These are phyloP conservation scores for Irineochytrium annulatum DNA, from an alignment of 192 early-diverging fungal genomes.

Conservation along the genomic window DNA sequence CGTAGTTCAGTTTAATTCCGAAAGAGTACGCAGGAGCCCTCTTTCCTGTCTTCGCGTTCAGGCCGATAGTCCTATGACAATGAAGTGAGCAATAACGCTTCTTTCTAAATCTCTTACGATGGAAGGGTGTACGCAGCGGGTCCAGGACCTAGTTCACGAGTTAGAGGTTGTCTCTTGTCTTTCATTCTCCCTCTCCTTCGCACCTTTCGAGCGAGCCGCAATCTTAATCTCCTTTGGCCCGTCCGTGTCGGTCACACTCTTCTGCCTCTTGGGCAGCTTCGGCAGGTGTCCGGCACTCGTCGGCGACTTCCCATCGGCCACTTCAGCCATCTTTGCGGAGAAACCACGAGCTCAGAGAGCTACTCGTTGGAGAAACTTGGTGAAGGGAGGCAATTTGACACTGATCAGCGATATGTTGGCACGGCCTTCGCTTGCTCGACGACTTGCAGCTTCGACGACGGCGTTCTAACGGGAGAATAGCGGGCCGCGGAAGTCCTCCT, in stretches of 20 bases:
- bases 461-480: too few species aligned
- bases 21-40: slow-evolving; percentile 58
- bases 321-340: slow-evolving; percentile 9
- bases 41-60: slow-evolving; percentile 40
- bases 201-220: slow-evolving; percentile 53
- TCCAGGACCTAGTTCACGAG: slow-evolving; percentile 43
- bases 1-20: slow-evolving; percentile 47
- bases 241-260: slow-evolving; percentile 15
- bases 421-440: too few species aligned
- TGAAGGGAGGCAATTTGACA: too few species aligned
- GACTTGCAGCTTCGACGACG: too few species aligned
- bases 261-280: slow-evolving; percentile 19
- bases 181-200: neutral
- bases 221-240: slow-evolving; percentile 46
- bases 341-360: too few species aligned
- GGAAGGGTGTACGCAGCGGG: slow-evolving; percentile 58
- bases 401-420: too few species aligned
- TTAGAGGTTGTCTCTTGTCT: neutral
- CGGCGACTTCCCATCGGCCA: slow-evolving; percentile 15
- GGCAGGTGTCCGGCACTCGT: slow-evolving; percentile 17
- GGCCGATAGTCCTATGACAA: slow-evolving; percentile 40
- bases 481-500: too few species aligned
- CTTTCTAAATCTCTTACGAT: slow-evolving; percentile 44
- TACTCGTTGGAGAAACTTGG: too few species aligned
- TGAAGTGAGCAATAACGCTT: neutral